phyloP scores from a whole-genome alignment of 2,329 filamentous ascomycete genomes.

The Pseudocercospora ulei region DNA sequence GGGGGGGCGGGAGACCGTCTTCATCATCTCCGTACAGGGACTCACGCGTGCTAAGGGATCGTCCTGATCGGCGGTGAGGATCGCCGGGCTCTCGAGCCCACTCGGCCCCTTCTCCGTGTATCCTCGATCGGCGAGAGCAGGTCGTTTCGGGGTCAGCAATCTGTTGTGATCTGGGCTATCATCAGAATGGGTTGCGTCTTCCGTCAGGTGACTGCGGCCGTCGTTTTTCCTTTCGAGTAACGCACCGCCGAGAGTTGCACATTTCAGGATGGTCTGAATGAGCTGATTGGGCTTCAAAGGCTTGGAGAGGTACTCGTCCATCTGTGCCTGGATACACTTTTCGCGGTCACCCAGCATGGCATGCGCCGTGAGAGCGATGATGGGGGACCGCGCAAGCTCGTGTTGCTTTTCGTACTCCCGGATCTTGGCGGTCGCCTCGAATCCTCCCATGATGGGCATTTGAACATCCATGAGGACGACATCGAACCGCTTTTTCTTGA shows the following conservation, averaged over 20 bases:
- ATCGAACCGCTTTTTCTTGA: slow-evolving; percentile 86
- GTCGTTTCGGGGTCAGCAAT: slow-evolving; percentile 37
- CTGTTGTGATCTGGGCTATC: slow-evolving; percentile 25
- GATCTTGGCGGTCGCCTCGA: slow-evolving; percentile 94
- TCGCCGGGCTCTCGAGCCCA: slow-evolving; percentile 53
- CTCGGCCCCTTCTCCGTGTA: slow-evolving; percentile 59
- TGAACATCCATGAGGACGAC: slow-evolving; percentile 98
- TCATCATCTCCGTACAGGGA: slow-evolving; percentile 17
- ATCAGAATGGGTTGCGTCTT: slow-evolving; percentile 26
- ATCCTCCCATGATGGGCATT: slow-evolving; percentile 99
- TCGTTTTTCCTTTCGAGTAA: slow-evolving; percentile 64
- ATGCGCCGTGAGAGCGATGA: slow-evolving; percentile 93
- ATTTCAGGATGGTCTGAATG: slow-evolving; percentile 95
- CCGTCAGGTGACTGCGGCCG: slow-evolving; percentile 23
- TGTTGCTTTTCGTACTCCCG: slow-evolving; percentile 83
- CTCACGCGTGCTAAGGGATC: slow-evolving; percentile 53
- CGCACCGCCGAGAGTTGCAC: slow-evolving; percentile 78
- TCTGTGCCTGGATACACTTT: slow-evolving; percentile 96
- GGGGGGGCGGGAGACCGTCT: background rate
- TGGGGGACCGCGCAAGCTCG: slow-evolving; percentile 73
- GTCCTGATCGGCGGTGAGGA: slow-evolving; percentile 50
- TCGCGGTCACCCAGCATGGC: slow-evolving; percentile 98
- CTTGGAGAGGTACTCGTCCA: slow-evolving; percentile 98
- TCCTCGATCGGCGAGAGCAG: slow-evolving; percentile 52
- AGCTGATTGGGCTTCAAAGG: slow-evolving; percentile 93